Base-by-base conservation (phyloP, 2,329 filamentous ascomycete species). In the Coniochaeta prunicola region DNA sequence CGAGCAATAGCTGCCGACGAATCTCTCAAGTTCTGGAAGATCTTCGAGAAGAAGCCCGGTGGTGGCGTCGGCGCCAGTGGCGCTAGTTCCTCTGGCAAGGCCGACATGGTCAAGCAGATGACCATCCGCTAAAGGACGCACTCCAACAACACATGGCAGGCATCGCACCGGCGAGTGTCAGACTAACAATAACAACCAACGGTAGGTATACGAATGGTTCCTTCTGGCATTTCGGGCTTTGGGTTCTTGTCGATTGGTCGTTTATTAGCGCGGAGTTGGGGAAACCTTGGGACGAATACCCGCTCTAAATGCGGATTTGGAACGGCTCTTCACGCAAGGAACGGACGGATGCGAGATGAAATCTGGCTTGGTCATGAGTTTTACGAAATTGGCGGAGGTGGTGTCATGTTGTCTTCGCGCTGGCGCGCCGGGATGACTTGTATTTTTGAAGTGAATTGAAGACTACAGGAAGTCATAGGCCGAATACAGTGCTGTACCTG, bases 1-100 rank as follows among this genome's bases (percentile, higher is more conserved):
- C 57, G 7, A 38, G 57, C 33, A 63, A 54, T 38, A 86, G 90
- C 93, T 67, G 92, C 93, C 38, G 94, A 99, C 69, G 94, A 99
- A 81, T 93, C 89, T 71, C 82, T 99, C 74, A 99, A 99, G 80
- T 99, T 99, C 83, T 99, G 94, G 94, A 99, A 99, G 86, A 83
- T 99, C 67, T 99, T 99, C 70, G 94, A 99, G 83, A 97, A 96
- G 85, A 97, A 97, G 85, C 81, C 92, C 19, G 92, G 91, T 58
- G 79, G 83, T 60, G 78, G 83, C 61, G 83, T 87, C 57, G 83
- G 85, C 55, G 80, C 86, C 58, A 82, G 84, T 61, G 81, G 83
- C 66, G 82, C 87, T 60, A 86, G 86, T 63, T 80, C 88, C 60
- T 88, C 88, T 56, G 84, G 83, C 74, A 93, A 93, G 78, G 91